phyloP scores from a whole-genome alignment of 768 basidiomycete genomes.

The Leucogyrophana mollusca region DNA sequence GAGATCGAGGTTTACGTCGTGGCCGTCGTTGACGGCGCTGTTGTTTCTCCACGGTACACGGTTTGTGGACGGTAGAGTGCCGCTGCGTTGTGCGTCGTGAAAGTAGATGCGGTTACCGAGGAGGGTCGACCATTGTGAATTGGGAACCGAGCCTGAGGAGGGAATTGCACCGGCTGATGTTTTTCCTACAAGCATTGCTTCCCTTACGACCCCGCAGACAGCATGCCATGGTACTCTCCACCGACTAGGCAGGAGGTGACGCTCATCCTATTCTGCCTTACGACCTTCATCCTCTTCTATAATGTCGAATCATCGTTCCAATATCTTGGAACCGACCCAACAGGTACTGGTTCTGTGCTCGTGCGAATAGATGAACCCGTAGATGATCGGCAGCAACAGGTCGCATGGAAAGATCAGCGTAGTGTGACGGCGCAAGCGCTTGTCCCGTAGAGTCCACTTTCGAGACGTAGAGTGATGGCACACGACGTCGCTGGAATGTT shows the following conservation, averaged over 20 bases:
- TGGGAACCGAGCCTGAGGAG: slow-evolving; percentile 43
- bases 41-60: slow-evolving; percentile 88
- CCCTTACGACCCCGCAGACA: too few relatives aligned
- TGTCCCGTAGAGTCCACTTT: slow-evolving; percentile 96
- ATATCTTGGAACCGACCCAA: slow-evolving; percentile 46
- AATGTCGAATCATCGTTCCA: slow-evolving; percentile 68
- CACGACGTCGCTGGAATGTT: slow-evolving; percentile 65
- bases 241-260: slow-evolving; percentile 74
- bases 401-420: slow-evolving; percentile 60
- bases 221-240: slow-evolving; percentile 61
- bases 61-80: slow-evolving; percentile 62
- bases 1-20: slow-evolving; percentile 70
- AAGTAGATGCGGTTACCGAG: slow-evolving; percentile 84
- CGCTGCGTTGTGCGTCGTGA: slow-evolving; percentile 90
- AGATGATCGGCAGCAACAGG: slow-evolving; percentile 56
- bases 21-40: slow-evolving; percentile 74
- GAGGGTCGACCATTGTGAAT: slow-evolving; percentile 78
- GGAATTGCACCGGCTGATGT: slow-evolving; percentile 52
- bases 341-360: slow-evolving; percentile 67
- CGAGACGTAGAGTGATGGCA: slow-evolving; percentile 82
- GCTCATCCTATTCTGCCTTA: slow-evolving; percentile 63
- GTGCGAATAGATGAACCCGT: slow-evolving; percentile 88
- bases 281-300: slow-evolving; percentile 68
- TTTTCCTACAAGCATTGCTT: too few relatives aligned
- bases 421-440: slow-evolving; percentile 56